Conservation (phyloP, 2,329 filamentous ascomycete species). For the Paecilomyces dactylethromorphus region DNA sequence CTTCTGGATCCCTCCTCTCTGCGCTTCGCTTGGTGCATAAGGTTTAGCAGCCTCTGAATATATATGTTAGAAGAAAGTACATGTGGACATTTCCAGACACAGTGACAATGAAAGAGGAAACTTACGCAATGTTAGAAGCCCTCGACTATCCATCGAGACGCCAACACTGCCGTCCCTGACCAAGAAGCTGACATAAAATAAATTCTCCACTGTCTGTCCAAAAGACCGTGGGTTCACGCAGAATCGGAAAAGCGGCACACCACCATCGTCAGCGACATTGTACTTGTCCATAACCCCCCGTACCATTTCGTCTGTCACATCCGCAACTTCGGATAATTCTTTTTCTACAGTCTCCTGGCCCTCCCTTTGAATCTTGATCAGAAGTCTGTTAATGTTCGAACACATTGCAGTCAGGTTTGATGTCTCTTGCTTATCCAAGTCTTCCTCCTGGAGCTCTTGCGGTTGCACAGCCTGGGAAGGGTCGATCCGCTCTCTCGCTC, state of each 20-base stretch:
- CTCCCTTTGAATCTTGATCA: conserved; percentile 42
- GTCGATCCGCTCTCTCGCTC: conserved; percentile 61
- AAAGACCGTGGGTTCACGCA: conserved; percentile 87
- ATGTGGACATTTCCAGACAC: background rate
- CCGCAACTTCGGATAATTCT: conserved; percentile 27
- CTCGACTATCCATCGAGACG: conserved; percentile 65
- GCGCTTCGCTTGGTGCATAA: conserved; percentile 41
- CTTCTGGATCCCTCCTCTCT: conserved; percentile 53
- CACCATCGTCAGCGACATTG: conserved; percentile 60
- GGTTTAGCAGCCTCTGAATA: conserved; percentile 39
- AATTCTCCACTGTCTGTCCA: conserved; percentile 89
- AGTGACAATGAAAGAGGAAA: conserved; percentile 13
- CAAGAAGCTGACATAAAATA: conserved; percentile 94
- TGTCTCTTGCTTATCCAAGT: conserved; percentile 69
- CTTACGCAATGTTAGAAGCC: conserved; percentile 75
- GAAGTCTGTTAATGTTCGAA: conserved; percentile 60
- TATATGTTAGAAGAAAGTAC: conserved; percentile 3
- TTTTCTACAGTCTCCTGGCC: conserved; percentile 44
- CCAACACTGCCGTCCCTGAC: conserved; percentile 77
- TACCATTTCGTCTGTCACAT: conserved; percentile 32
- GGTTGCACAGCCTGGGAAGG: conserved; percentile 65
- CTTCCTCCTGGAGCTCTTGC: conserved; percentile 66
- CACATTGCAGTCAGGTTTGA: conserved; percentile 75
- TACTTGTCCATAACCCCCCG: conserved; percentile 56
- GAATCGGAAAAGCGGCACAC: conserved; percentile 76